Base-by-base conservation (phyloP, 2,329 filamentous ascomycete species). In the Talaromyces albobiverticillius region DNA sequence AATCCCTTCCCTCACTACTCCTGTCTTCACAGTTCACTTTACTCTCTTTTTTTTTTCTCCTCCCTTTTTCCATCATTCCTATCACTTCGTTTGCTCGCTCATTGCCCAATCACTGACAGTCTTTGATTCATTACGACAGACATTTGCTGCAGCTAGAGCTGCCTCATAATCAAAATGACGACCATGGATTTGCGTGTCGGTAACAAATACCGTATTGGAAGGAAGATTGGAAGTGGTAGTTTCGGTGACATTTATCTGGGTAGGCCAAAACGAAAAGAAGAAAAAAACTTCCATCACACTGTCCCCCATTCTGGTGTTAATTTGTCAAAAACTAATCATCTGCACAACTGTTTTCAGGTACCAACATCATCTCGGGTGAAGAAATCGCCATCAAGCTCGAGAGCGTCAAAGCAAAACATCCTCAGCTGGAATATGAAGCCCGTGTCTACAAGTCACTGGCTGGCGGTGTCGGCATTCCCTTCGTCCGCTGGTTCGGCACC, bases 321-420 rank as follows among this genome's bases (percentile, higher is more conserved):
- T 14, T 41, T 31, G 20, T 36, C 20, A 3, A 31, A 13, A 22
- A 45, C 50, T 53, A 47, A 52, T 23, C 46, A 32, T 14, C 14
- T 20, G 3, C 46, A 22, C 14, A 23, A 22, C 10, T 5, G 4
- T 10, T 38, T 14, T 38, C 42, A 86, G 94, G 94, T 67, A 99
- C 94, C 74, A 97, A 99, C 81, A 97, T 99, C 79, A 97, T 97
- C 76, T 97, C 94, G 4, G 94, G 94, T 59, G 94, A 99, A 76
- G 94, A 99, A 77, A 97, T 99, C 67, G 94, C 94, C 72, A 99
- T 99, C 81, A 99, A 99, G 82, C 90, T 99, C 57, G 94, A 99
- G 78, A 95, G 90, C 62, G 93, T 97, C 79, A 99, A 99, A 83
- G 93, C 94, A 72, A 97, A 99, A 83, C 94, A 97, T 75, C 94